Conservation (phyloP, 1,139 yeast species). For the Blastobotrys indianensis region DNA sequence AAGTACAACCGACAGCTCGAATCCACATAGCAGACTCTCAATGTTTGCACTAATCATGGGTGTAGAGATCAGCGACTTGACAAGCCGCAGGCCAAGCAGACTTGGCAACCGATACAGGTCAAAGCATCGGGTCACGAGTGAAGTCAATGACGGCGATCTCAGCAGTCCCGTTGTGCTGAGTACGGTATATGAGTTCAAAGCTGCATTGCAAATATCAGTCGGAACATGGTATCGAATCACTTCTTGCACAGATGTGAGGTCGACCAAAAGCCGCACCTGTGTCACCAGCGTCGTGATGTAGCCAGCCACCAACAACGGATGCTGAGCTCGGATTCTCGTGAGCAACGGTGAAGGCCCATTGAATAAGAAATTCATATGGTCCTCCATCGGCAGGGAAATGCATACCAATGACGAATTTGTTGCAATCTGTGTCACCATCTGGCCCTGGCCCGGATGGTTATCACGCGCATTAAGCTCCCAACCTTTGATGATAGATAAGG, state of each 20-base stretch:
- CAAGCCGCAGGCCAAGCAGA: slow-evolving; percentile 22
- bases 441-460: slow-evolving; percentile 26
- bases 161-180: slow-evolving; percentile 19
- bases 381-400: slow-evolving; percentile 18
- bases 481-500: slow-evolving; percentile 10
- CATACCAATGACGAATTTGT: slow-evolving; percentile 15
- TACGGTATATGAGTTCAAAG: slow-evolving; percentile 17
- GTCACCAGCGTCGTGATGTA: slow-evolving; percentile 20
- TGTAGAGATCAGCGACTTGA: slow-evolving; percentile 20
- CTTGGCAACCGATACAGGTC: slow-evolving; percentile 24
- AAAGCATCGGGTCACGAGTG: slow-evolving; percentile 24
- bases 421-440: slow-evolving; percentile 19
- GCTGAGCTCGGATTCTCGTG: slow-evolving; percentile 18
- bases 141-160: slow-evolving; percentile 19
- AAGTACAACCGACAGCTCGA: slow-evolving; percentile 27
- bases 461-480: slow-evolving; percentile 21
- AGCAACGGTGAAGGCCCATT: slow-evolving; percentile 17
- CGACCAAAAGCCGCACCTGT: slow-evolving; percentile 24
- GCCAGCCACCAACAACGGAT: slow-evolving; percentile 23
- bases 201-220: slow-evolving; percentile 25
- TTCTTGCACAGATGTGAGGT: slow-evolving; percentile 22
- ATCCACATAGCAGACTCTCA: slow-evolving; percentile 24
- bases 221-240: slow-evolving; percentile 26
- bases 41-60: slow-evolving; percentile 21
- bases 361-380: slow-evolving; percentile 10